Evolutionary conservation across 305 asterid genomes (phyloP).

Genomic region (Nicotiana rustica): DNA sequence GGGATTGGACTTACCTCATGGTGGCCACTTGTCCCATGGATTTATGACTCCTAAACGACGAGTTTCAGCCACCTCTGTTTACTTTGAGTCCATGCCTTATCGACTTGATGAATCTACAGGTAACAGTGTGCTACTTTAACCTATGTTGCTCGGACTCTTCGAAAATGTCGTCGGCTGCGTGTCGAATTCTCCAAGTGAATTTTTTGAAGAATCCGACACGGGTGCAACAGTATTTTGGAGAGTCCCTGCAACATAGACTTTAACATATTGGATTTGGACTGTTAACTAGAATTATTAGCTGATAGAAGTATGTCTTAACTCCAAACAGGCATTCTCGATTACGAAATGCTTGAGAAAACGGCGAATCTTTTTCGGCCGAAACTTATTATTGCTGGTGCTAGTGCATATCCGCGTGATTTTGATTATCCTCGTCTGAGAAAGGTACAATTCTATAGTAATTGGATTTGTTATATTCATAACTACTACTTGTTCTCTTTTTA

Average conservation of each 20-base stretch:
- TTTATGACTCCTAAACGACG: conserved; percentile 96
- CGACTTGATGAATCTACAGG: conserved; percentile 68
- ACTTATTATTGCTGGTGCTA: conserved; percentile 95
- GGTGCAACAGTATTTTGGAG: too few species aligned
- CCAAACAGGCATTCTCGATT: conserved; percentile 79
- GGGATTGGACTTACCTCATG: conserved; percentile 97
- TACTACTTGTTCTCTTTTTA: neutral
- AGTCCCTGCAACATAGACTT: neutral
- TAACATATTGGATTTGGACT: conserved; percentile 17
- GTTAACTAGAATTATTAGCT: conserved; percentile 21
- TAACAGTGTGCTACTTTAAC: too few species aligned
- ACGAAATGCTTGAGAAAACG: conserved; percentile 92
- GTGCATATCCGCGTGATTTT: conserved; percentile 96
- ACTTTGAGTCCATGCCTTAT: conserved; percentile 96
- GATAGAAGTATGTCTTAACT: conserved; percentile 29
- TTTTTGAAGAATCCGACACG: too few species aligned
- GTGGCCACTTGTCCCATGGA: conserved; percentile 91
- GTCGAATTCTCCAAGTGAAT: too few species aligned
- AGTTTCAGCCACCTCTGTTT: conserved; percentile 93
- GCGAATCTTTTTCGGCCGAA: conserved; percentile 90
- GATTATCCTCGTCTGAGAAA: conserved; percentile 90
- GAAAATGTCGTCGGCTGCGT: too few species aligned
- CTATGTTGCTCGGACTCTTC: too few species aligned
- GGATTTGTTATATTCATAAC: neutral
- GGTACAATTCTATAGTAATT: conserved; percentile 47